Conservation (phyloP, 768 basidiomycete genomes). For the Fistulinella prunicolor region DNA sequence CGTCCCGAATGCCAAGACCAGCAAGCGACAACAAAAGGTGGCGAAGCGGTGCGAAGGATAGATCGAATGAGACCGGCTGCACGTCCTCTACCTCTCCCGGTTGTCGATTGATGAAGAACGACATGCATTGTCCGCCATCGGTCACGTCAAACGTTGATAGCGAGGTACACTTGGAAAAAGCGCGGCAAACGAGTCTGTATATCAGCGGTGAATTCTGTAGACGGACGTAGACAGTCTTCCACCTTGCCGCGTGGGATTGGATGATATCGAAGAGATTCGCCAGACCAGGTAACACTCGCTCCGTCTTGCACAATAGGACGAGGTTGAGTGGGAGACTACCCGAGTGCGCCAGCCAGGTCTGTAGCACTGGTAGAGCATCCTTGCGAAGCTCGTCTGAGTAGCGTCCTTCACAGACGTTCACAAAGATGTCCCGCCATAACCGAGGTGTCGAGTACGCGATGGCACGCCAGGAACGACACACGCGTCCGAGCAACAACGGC, state of each 20-base stretch:
- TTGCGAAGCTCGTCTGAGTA: slow-evolving; percentile 18
- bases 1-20: slow-evolving; percentile 15
- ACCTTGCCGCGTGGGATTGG: slow-evolving; percentile 11
- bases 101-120: slow-evolving; percentile 3
- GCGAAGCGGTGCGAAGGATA: slow-evolving; percentile 14
- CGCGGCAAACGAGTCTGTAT: slow-evolving; percentile 4
- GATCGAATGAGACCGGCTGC: slow-evolving; percentile 11
- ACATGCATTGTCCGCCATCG: slow-evolving; percentile 15
- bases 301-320: slow-evolving; percentile 18
- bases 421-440: slow-evolving; percentile 23
- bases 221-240: slow-evolving; percentile 21
- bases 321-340: slow-evolving; percentile 22
- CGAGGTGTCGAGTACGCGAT: slow-evolving; percentile 24
- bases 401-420: slow-evolving; percentile 21
- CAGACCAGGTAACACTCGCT: slow-evolving; percentile 21
- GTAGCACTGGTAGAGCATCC: slow-evolving; percentile 19
- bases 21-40: slow-evolving; percentile 19
- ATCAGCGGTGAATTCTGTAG: slow-evolving; percentile 21
- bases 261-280: slow-evolving; percentile 17
- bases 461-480: slow-evolving; percentile 30
- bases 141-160: slow-evolving; percentile 20
- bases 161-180: slow-evolving; percentile 13
- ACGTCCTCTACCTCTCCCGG: background rate
- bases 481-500: slow-evolving; percentile 29
- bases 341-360: slow-evolving; percentile 22